Evolutionary conservation across 2,329 filamentous ascomycete species (phyloP).

Genomic region (Diaporthe longicolla): DNA sequence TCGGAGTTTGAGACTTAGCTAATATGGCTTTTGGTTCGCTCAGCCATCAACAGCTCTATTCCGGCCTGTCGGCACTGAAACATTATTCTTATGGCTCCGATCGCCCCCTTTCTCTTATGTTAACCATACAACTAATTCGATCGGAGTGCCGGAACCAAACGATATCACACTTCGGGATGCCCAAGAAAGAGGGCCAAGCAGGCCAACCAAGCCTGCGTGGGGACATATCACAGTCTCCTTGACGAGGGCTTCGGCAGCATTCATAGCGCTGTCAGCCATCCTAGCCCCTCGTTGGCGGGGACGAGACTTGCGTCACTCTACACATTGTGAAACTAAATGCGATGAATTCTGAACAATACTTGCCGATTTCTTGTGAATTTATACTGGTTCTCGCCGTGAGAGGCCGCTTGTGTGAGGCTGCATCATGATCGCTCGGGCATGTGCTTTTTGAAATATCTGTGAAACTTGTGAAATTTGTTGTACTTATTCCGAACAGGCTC

Average conservation of each 20-base stretch:
- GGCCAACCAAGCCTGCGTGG: background rate
- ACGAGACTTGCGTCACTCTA: background rate
- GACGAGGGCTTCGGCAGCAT: conserved; percentile 2
- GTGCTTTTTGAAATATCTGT: background rate
- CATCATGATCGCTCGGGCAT: background rate
- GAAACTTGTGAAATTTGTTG: background rate
- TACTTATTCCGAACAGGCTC: background rate
- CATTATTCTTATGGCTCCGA: conserved; percentile 13
- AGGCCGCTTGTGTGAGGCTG: too few species aligned
- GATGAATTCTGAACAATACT: background rate
- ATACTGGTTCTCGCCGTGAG: too few species aligned
- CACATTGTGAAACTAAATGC: background rate
- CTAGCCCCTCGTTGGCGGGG: background rate
- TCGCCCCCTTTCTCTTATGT: conserved; percentile 4
- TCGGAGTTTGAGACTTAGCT: background rate
- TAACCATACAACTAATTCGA: background rate
- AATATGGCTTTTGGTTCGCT: background rate
- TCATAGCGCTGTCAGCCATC: conserved; percentile 1
- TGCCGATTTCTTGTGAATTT: background rate
- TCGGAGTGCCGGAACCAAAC: background rate
- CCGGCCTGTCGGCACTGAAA: background rate
- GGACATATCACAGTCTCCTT: background rate
- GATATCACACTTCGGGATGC: background rate
- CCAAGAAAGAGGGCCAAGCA: background rate
- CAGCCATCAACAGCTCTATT: background rate